Evolutionary conservation across 2,329 filamentous ascomycete genomes (phyloP).

Genomic region (Diplocarpon rosae): DNA sequence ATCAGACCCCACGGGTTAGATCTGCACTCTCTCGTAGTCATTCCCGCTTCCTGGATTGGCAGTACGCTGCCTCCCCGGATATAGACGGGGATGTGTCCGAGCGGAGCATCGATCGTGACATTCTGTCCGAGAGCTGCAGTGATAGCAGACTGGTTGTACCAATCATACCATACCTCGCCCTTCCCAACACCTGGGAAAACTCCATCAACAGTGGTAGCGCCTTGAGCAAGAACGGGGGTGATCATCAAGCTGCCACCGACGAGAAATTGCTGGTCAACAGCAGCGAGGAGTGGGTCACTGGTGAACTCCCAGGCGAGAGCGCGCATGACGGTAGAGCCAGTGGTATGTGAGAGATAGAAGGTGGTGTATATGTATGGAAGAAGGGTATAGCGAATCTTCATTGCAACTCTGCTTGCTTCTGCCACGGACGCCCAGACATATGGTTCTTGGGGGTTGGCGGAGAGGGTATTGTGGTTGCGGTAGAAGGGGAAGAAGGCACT

Average conservation of each 20-base stretch:
- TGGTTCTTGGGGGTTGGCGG: slow-evolving; percentile 55
- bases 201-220: slow-evolving; percentile 48
- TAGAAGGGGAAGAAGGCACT: slow-evolving; percentile 70
- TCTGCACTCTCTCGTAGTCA: slow-evolving; percentile 54
- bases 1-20: slow-evolving; percentile 57
- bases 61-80: slow-evolving; percentile 58
- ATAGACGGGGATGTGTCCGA: slow-evolving; percentile 61
- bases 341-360: slow-evolving; percentile 53
- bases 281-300: slow-evolving; percentile 54
- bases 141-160: slow-evolving; percentile 57
- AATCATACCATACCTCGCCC: slow-evolving; percentile 64
- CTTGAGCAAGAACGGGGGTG: slow-evolving; percentile 54
- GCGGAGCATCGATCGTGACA: slow-evolving; percentile 47
- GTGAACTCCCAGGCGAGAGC: slow-evolving; percentile 67
- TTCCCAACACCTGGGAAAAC: slow-evolving; percentile 56
- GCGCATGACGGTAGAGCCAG: slow-evolving; percentile 60
- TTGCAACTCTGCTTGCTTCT: slow-evolving; percentile 52
- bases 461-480: slow-evolving; percentile 60
- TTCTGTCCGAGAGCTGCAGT: slow-evolving; percentile 41
- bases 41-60: slow-evolving; percentile 54
- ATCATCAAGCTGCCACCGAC: slow-evolving; percentile 56
- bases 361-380: slow-evolving; percentile 70
- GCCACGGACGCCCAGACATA: slow-evolving; percentile 59
- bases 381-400: slow-evolving; percentile 59
- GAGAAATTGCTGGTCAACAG: slow-evolving; percentile 61